These are phyloP conservation scores for Phoma sp. DNA, from an alignment of 2,329 filamentous ascomycete species.

Conservation along the genomic window DNA sequence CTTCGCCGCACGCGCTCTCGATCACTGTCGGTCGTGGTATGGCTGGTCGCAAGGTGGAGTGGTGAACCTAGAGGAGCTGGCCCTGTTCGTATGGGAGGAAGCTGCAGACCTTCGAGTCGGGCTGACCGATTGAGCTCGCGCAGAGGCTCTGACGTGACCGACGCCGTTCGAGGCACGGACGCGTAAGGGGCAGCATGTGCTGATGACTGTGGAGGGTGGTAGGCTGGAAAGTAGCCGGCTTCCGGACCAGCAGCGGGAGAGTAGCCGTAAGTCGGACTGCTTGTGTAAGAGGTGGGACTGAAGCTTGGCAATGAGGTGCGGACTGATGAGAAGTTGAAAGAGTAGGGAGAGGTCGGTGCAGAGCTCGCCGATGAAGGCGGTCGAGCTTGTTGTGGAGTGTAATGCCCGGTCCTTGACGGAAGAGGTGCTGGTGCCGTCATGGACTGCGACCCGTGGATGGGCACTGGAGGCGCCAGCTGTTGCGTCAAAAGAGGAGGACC, in stretches of 20 bases:
- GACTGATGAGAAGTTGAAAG: conserved; percentile 41
- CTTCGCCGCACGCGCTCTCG: conserved; percentile 35
- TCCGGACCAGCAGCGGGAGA: conserved; percentile 44
- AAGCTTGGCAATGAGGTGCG: conserved; percentile 45
- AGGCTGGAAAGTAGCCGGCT: conserved; percentile 41
- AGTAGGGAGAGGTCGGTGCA: conserved; percentile 43
- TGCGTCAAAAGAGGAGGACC: conserved; percentile 44
- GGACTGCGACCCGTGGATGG: conserved; percentile 31
- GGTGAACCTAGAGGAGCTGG: conserved; percentile 42
- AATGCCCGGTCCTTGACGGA: conserved; percentile 29
- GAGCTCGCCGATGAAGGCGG: conserved; percentile 43
- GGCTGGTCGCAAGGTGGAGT: conserved; percentile 29
- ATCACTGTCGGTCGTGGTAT: conserved; percentile 26
- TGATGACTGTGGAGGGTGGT: conserved; percentile 35
- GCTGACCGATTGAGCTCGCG: conserved; percentile 32
- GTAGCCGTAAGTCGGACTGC: conserved; percentile 44
- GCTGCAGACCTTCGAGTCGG: conserved; percentile 42
- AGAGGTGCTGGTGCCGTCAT: conserved; percentile 37
- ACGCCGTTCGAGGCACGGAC: conserved; percentile 31
- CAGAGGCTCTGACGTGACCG: conserved; percentile 38
- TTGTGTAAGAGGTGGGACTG: conserved; percentile 43
- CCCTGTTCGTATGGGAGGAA: conserved; percentile 46
- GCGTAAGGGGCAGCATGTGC: conserved; percentile 41
- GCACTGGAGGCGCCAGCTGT: conserved; percentile 42
- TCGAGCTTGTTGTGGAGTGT: conserved; percentile 35